Conservation (phyloP, 768 basidiomycete species). For the Termitomyces eurrhizus region DNA sequence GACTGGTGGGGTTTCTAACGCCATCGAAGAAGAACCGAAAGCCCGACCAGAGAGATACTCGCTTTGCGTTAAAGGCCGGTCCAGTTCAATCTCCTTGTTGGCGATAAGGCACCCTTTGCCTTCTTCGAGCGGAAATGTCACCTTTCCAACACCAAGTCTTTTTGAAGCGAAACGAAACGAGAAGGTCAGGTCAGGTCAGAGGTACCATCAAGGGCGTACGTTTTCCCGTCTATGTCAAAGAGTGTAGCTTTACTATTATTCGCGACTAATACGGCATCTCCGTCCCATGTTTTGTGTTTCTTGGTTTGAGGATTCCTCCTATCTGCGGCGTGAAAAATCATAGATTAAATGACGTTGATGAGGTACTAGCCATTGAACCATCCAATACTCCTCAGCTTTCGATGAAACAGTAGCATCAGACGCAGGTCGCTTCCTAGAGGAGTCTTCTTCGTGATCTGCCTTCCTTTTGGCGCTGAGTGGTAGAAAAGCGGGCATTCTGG, state of each 20-base stretch:
- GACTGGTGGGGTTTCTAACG: not conserved
- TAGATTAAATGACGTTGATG: not conserved
- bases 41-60: constrained; percentile 66
- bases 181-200: constrained; percentile 1
- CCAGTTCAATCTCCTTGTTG: constrained; percentile 64
- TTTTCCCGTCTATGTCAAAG: constrained; percentile 61
- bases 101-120: constrained; percentile 36
- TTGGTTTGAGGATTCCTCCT: constrained; percentile 70
- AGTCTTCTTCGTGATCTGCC: constrained; percentile 24
- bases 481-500: constrained; percentile 31
- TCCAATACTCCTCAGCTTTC: constrained; percentile 48
- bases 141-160: constrained; percentile 52
- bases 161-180: constrained; percentile 2
- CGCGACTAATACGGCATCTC: constrained; percentile 65
- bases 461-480: constrained; percentile 31
- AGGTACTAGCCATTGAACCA: constrained; percentile 66
- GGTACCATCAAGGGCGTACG: constrained; percentile 37
- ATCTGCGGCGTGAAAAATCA: not conserved
- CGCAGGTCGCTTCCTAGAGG: constrained; percentile 28
- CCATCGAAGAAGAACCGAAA: constrained; percentile 34
- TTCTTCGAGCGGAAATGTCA: constrained; percentile 35
- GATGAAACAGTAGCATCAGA: constrained; percentile 12
- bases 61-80: constrained; percentile 46
- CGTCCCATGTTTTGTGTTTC: constrained; percentile 93
- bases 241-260: constrained; percentile 43